Percentiles rank a stretch among this genome's conserved stretches.
These are phyloP conservation scores for Pelagophyceae sp. DNA, from an alignment of 352 stramenopile genomes.

Conservation along the genomic window DNA sequence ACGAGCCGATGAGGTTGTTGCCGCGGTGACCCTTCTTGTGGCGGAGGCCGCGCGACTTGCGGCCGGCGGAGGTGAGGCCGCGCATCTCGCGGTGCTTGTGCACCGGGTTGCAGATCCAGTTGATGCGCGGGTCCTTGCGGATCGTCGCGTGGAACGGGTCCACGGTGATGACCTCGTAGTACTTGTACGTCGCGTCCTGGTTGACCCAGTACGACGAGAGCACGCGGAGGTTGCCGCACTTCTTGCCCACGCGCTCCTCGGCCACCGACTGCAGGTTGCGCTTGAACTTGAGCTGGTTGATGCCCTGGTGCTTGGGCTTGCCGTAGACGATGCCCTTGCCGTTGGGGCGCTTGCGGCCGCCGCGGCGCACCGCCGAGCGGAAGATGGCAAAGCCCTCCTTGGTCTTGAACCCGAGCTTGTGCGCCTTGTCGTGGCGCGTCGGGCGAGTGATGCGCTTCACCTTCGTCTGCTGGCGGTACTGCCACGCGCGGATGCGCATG, in stretches of 20 bases:
- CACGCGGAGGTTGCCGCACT: constrained; percentile 95
- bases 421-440: constrained; percentile 97
- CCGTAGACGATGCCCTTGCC: constrained; percentile 99
- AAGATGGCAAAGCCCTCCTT: constrained; percentile 99
- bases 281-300: constrained; percentile 98
- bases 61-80: constrained; percentile 94
- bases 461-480: constrained; percentile 97
- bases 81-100: constrained; percentile 98
- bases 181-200: constrained; percentile 99
- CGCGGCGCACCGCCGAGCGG: constrained; percentile 90
- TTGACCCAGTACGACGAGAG: constrained; percentile 99
- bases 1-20: constrained; percentile 97
- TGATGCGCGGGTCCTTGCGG: constrained; percentile 96
- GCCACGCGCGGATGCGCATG: constrained; percentile 88
- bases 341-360: constrained; percentile 97
- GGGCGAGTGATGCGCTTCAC: constrained; percentile 85
- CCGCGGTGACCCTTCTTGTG: constrained; percentile 96
- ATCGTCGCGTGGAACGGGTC: constrained; percentile 95
- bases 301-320: constrained; percentile 99
- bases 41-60: constrained; percentile 89
- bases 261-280: constrained; percentile 94
- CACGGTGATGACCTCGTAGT: constrained; percentile 99
- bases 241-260: constrained; percentile 94
- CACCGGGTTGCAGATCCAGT: constrained; percentile 98
- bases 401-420: constrained; percentile 98